A percentile compares a stretch with the other conserved stretches of the same genome.
Evolutionary conservation across 2,329 filamentous ascomycete species (phyloP).

Genomic region (Xylariaceae sp.): DNA sequence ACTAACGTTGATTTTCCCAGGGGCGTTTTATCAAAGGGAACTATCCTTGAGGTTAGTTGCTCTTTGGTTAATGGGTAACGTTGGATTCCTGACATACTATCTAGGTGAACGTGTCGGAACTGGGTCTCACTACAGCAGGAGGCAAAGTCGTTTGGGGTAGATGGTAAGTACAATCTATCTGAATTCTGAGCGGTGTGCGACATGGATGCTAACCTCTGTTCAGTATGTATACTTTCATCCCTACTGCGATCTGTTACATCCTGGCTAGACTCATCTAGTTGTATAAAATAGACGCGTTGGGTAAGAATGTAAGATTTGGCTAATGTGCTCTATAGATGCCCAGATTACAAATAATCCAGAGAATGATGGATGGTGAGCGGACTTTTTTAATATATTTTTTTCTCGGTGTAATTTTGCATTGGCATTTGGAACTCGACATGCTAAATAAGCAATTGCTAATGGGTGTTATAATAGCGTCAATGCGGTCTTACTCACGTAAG

Average conservation of each 20-base stretch:
- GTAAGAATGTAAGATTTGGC: background rate
- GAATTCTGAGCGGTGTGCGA: constrained; percentile 33
- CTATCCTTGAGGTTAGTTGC: constrained; percentile 70
- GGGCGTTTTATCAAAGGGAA: constrained; percentile 64
- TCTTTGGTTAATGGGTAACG: background rate
- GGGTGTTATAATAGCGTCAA: constrained; percentile 43
- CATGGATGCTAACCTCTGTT: background rate
- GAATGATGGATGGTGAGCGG: constrained; percentile 25
- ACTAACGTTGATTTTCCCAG: too few species aligned
- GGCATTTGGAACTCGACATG: background rate
- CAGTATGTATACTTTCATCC: constrained; percentile 13
- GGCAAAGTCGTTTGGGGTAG: constrained; percentile 91
- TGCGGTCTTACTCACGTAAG: constrained; percentile 41
- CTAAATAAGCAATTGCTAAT: background rate
- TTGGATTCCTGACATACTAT: constrained; percentile 54
- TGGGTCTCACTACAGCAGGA: constrained; percentile 86
- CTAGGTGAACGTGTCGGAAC: constrained; percentile 91
- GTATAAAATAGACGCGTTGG: too few species aligned
- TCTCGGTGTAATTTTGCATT: too few species aligned
- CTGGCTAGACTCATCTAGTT: too few species aligned
- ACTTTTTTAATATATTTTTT: too few species aligned
- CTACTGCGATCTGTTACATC: background rate
- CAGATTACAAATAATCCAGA: constrained; percentile 55
- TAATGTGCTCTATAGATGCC: constrained; percentile 25
- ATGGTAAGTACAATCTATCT: constrained; percentile 34